These are phyloP conservation scores for Isabelozyma heimii DNA, from an alignment of 805 yeast species.

Conservation along the genomic window DNA sequence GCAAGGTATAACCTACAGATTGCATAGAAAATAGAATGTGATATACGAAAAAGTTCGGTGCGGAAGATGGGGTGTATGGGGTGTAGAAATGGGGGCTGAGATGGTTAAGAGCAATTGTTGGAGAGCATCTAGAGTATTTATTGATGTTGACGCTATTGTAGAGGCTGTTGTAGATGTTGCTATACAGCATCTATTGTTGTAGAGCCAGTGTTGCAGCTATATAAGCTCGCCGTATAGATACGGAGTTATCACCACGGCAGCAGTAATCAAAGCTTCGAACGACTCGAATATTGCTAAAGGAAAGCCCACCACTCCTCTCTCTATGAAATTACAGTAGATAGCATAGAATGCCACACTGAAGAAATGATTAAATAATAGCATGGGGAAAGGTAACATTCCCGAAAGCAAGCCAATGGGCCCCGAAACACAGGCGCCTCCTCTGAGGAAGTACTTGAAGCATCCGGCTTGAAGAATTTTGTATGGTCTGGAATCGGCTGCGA, in stretches of 20 bases:
- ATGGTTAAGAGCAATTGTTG: neutral
- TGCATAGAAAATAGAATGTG: no score
- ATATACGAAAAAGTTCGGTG: no score
- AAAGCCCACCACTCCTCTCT: constrained; percentile 62
- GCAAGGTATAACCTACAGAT: no score
- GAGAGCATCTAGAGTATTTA: no score
- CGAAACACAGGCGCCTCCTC: constrained; percentile 76
- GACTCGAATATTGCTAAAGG: constrained; percentile 73
- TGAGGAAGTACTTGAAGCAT: constrained; percentile 80
- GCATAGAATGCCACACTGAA: constrained; percentile 87
- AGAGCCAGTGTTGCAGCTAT: neutral
- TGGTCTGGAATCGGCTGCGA: constrained; percentile 77
- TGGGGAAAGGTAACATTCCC: constrained; percentile 78
- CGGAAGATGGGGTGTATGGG: no score
- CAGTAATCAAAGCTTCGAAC: constrained; percentile 66
- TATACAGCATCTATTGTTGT: neutral
- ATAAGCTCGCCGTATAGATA: constrained; percentile 55
- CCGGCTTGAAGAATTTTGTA: constrained; percentile 77
- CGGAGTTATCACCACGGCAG: constrained; percentile 78
- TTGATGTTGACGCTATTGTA: no score
- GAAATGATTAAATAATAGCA: constrained; percentile 76
- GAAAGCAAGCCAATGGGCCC: constrained; percentile 83
- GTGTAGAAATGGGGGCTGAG: neutral
- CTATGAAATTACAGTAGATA: constrained; percentile 63
- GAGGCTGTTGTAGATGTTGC: neutral